Evolutionary conservation across 192 early-diverging fungal genomes (phyloP).

Genomic region (Geranomyces michiganensis): DNA sequence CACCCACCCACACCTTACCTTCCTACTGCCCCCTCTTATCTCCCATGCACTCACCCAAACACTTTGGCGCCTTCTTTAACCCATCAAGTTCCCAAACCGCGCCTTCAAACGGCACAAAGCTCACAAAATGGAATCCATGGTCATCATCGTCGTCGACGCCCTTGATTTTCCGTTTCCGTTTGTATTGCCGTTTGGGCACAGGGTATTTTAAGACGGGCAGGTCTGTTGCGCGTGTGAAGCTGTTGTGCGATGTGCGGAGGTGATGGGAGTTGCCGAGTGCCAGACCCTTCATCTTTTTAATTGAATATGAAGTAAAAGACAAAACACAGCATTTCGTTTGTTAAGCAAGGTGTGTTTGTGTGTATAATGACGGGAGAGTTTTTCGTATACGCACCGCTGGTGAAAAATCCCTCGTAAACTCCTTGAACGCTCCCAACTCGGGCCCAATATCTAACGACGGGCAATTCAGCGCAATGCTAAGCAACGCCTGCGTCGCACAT

Average conservation of each 20-base stretch:
- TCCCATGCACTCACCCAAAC: constrained; percentile 17
- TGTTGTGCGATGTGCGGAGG: constrained; percentile 35
- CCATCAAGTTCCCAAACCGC: constrained; percentile 41
- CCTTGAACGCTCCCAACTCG: constrained; percentile 30
- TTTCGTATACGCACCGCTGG: constrained; percentile 15
- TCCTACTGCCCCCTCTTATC: not conserved
- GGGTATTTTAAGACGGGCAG: constrained; percentile 26
- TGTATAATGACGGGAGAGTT: too few species aligned
- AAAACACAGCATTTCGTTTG: too few species aligned
- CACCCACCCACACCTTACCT: not conserved
- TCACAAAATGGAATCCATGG: constrained; percentile 30
- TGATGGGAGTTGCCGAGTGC: constrained; percentile 12
- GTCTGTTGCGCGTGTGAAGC: constrained; percentile 26
- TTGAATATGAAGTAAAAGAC: too few species aligned
- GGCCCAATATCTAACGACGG: constrained; percentile 7
- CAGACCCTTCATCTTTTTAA: constrained; percentile 24
- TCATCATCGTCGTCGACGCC: constrained; percentile 2
- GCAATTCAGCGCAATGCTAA: constrained; percentile 37
- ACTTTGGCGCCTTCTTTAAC: constrained; percentile 24
- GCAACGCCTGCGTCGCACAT: constrained; percentile 36
- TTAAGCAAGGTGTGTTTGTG: too few species aligned
- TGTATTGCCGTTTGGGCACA: constrained; percentile 7
- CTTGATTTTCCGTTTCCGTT: constrained; percentile 16
- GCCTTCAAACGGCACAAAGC: constrained; percentile 29
- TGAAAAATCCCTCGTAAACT: constrained; percentile 30